Conservation (phyloP, 1,284 basidiomycete species). For the Waitea zeae region DNA sequence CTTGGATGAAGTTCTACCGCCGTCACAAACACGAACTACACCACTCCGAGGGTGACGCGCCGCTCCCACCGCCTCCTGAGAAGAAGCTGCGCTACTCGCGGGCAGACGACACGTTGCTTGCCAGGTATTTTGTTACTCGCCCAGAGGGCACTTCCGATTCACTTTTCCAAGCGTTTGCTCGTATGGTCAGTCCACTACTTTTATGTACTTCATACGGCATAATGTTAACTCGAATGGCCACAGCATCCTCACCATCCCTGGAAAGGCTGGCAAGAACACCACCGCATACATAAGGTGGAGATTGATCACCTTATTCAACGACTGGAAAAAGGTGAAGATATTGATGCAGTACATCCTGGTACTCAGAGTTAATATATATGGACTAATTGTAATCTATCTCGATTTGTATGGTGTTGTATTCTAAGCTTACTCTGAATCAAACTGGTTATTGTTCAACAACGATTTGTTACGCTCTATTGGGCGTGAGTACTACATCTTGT, state of each 20-base stretch:
- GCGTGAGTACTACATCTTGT: no score
- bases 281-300: slow-evolving; percentile 68
- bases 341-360: no score
- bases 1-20: slow-evolving; percentile 81
- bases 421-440: no score
- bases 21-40: slow-evolving; percentile 68
- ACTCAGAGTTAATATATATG: no score
- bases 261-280: slow-evolving; percentile 82
- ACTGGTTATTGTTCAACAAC: no score
- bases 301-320: slow-evolving; percentile 60
- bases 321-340: slow-evolving; percentile 35
- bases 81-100: slow-evolving; percentile 74
- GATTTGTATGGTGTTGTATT: no score
- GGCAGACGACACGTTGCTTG: slow-evolving; percentile 57
- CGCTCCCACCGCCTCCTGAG: slow-evolving; percentile 54
- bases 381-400: no score
- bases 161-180: slow-evolving; percentile 60
- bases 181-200: slow-evolving; percentile 25
- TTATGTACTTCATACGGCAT: neutral
- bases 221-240: neutral
- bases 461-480: no score
- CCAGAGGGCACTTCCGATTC: slow-evolving; percentile 66
- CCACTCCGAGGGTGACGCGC: slow-evolving; percentile 39
- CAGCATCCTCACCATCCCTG: slow-evolving; percentile 74
- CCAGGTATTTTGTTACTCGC: slow-evolving; percentile 47